Percentiles rank a stretch among this genome's conserved stretches.
Conservation (phyloP, 176 grass and related monocot genomes). For the Panicum miliaceum region DNA sequence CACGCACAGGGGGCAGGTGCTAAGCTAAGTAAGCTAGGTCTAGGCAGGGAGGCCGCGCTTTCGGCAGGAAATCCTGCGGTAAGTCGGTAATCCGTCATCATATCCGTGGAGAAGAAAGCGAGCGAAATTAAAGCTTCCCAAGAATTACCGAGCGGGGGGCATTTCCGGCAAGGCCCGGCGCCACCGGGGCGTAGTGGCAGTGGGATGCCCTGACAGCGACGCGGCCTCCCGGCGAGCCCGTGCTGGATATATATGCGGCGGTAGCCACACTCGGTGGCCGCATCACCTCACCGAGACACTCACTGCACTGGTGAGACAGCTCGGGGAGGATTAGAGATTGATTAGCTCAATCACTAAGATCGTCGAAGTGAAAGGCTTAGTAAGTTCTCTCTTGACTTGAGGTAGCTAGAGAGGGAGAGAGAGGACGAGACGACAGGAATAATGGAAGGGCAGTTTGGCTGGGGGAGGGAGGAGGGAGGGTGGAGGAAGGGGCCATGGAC, state of each 20-base stretch:
- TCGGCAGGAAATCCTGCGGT: conserved; percentile 59
- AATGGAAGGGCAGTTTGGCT: conserved; percentile 63
- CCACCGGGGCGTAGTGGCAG: conserved; percentile 43
- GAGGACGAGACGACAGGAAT: background rate
- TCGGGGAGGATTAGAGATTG: background rate
- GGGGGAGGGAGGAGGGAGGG: conserved; percentile 63
- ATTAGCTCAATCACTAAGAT: background rate
- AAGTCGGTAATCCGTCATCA: conserved; percentile 61
- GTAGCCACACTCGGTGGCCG: conserved; percentile 20
- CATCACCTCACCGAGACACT: conserved; percentile 27
- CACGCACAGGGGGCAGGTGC: conserved; percentile 6
- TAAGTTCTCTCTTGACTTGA: background rate
- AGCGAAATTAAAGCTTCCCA: background rate
- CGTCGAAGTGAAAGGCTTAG: background rate
- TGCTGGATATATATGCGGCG: conserved; percentile 43
- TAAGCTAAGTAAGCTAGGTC: conserved; percentile 5
- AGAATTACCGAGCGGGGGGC: conserved; percentile 40
- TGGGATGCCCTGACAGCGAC: conserved; percentile 58
- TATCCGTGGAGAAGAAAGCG: conserved; percentile 27
- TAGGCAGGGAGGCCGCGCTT: conserved; percentile 49
- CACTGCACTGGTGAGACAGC: background rate
- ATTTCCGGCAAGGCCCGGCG: conserved; percentile 40
- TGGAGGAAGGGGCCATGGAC: conserved; percentile 99
- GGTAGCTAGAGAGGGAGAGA: background rate
- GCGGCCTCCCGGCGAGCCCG: background rate